Conservation (phyloP, 768 basidiomycete species). For the Suillus alpinus region DNA sequence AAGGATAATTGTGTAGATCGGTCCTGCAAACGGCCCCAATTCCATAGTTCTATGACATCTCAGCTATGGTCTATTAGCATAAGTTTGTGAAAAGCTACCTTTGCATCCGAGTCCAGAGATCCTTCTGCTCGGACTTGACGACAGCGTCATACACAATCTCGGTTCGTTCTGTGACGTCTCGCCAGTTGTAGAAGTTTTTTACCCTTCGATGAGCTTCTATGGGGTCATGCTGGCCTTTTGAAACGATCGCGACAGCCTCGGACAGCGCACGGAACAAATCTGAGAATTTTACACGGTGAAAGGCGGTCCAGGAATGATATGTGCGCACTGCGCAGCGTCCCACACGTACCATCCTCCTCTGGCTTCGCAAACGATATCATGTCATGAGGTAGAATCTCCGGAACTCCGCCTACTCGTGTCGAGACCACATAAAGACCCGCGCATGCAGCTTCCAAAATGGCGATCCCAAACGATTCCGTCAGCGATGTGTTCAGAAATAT, state of each 20-base stretch:
- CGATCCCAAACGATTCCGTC: constrained; percentile 95
- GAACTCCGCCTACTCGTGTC: constrained; percentile 92
- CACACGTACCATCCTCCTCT: constrained; percentile 80
- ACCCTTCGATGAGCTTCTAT: constrained; percentile 72
- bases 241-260: constrained; percentile 72
- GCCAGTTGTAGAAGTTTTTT: constrained; percentile 86
- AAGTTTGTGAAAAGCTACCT: constrained; percentile 45
- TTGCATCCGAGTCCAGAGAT: constrained; percentile 74
- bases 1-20: constrained; percentile 85
- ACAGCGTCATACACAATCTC: constrained; percentile 80
- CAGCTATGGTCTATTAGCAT: neutral
- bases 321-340: neutral
- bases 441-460: constrained; percentile 96
- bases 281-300: constrained; percentile 28
- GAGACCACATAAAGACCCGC: constrained; percentile 92
- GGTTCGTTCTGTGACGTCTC: constrained; percentile 71
- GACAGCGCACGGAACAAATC: constrained; percentile 84
- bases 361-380: constrained; percentile 96
- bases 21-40: constrained; percentile 77
- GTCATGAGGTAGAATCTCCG: constrained; percentile 89
- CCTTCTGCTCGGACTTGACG: constrained; percentile 55
- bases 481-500: constrained; percentile 96
- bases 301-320: neutral
- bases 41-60: constrained; percentile 59
- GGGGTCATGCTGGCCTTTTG: constrained; percentile 70